These are phyloP conservation scores for Aspergillus bridgeri DNA, from an alignment of 495 filamentous ascomycete species.

Conservation along the genomic window DNA sequence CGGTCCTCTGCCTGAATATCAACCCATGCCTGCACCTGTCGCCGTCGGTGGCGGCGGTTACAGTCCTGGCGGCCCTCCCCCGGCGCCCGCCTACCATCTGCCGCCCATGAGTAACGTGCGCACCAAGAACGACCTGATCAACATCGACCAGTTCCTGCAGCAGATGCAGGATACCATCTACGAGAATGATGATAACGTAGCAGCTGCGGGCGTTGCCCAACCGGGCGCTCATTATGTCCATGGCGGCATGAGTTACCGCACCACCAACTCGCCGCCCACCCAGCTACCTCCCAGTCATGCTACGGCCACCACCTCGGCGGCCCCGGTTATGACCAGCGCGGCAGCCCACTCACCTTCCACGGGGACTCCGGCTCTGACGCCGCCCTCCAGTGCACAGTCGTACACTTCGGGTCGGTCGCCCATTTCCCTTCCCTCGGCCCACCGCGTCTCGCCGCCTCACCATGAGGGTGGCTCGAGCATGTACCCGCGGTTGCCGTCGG, in stretches of 20 bases:
- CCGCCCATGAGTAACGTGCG: constrained; percentile 82
- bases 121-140: constrained; percentile 87
- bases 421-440: constrained; percentile 52
- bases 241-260: constrained; percentile 58
- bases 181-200: constrained; percentile 76
- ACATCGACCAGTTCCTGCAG: constrained; percentile 89
- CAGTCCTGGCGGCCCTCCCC: constrained; percentile 40
- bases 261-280: constrained; percentile 67
- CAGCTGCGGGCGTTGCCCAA: constrained; percentile 69
- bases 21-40: constrained; percentile 53
- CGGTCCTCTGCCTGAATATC: constrained; percentile 63
- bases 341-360: constrained; percentile 49
- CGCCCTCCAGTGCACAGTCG: constrained; percentile 80
- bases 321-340: constrained; percentile 55
- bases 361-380: constrained; percentile 82
- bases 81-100: constrained; percentile 64
- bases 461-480: constrained; percentile 62
- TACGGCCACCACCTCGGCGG: constrained; percentile 53
- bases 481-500: constrained; percentile 82
- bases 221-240: constrained; percentile 63
- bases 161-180: constrained; percentile 94
- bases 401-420: constrained; percentile 88
- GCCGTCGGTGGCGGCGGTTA: constrained; percentile 54
- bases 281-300: constrained; percentile 54
- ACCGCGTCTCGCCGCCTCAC: constrained; percentile 62